Percentiles rank a stretch among this genome's conserved stretches.
These are phyloP conservation scores for Fusarium sp. DNA, from an alignment of 2,329 filamentous ascomycete genomes.

Conservation along the genomic window DNA sequence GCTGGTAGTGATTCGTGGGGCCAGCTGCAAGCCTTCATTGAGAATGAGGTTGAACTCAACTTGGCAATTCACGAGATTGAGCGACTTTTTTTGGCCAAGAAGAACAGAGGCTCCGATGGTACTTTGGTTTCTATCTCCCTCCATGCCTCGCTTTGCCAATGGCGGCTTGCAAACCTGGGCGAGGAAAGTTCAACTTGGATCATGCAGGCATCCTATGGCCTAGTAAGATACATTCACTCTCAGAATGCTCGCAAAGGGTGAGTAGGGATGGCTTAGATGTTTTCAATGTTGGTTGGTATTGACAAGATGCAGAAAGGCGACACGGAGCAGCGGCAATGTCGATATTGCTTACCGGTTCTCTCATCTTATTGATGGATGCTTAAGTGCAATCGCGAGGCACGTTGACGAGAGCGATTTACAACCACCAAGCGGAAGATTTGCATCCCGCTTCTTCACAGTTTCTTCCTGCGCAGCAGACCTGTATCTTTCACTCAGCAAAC, in stretches of 20 bases:
- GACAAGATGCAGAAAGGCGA: neutral
- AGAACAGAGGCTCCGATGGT: too few species aligned
- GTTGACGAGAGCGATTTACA: neutral
- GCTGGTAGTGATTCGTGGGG: too few species aligned
- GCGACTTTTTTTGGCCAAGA: neutral
- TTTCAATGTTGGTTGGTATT: too few species aligned
- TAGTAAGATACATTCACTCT: neutral
- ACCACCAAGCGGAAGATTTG: neutral
- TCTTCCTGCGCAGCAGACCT: neutral
- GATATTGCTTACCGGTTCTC: fast-evolving
- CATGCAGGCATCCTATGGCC: neutral
- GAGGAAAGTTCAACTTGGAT: neutral
- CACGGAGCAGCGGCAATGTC: too few species aligned
- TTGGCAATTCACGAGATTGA: neutral
- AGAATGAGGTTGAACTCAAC: neutral
- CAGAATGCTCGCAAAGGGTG: neutral
- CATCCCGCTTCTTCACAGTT: neutral
- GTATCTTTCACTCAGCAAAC: neutral
- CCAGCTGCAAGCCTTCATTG: neutral
- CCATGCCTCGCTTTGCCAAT: neutral
- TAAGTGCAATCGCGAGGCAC: neutral
- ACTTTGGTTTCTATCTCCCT: neutral
- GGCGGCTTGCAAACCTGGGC: neutral
- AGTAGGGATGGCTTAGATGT: neutral
- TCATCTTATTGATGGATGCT: neutral